Evolutionary conservation across 2,329 filamentous ascomycete species (phyloP).

Genomic region (Taxawa tesnikishii): DNA sequence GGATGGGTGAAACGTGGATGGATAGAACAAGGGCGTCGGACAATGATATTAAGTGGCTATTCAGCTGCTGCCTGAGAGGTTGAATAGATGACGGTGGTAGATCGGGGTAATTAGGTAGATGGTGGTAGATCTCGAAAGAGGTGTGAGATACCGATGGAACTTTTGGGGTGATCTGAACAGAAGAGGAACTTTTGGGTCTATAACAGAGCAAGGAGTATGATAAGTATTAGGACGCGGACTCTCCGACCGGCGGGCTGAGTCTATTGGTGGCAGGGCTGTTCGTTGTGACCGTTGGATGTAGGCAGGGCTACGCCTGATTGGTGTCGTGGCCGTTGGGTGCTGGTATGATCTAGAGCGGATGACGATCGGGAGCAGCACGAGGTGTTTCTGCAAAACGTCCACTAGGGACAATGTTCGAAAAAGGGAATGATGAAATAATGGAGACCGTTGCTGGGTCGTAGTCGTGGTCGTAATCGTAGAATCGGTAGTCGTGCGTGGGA

Average conservation of each 20-base stretch:
- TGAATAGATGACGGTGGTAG: conserved; percentile 11
- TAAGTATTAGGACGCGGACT: conserved; percentile 15
- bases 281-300: conserved; percentile 1
- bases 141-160: conserved; percentile 10
- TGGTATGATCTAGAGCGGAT: conserved; percentile 7
- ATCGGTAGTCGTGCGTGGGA: neutral
- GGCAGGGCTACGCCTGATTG: neutral
- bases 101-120: conserved; percentile 15
- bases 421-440: neutral
- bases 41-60: conserved; percentile 15
- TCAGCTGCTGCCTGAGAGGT: conserved; percentile 16
- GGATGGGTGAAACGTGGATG: conserved; percentile 3
- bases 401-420: neutral
- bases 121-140: conserved; percentile 6
- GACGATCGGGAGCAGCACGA: conserved; percentile 6
- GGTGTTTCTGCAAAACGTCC: conserved; percentile 6
- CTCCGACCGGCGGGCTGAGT: conserved; percentile 22
- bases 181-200: conserved; percentile 14
- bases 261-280: conserved; percentile 8
- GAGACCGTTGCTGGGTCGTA: neutral
- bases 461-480: too few species aligned
- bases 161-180: conserved; percentile 11
- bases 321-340: conserved; percentile 2
- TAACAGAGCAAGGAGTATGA: conserved; percentile 12
- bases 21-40: conserved; percentile 9